phyloP scores from a whole-genome alignment of 2,329 filamentous ascomycete species.

The Neofusicoccum sp. region DNA sequence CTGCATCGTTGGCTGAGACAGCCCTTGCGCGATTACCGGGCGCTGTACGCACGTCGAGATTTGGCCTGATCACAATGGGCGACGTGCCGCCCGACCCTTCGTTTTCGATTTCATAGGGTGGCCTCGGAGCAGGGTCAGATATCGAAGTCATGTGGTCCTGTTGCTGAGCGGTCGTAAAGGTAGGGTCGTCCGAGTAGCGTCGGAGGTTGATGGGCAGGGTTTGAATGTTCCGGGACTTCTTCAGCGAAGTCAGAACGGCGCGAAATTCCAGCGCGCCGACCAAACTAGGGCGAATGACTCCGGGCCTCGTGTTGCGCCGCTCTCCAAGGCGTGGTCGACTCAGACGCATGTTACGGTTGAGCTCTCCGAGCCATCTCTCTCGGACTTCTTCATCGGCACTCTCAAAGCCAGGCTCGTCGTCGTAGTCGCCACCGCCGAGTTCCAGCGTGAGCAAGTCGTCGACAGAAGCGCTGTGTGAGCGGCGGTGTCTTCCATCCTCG shows the following conservation, averaged over 20 bases:
- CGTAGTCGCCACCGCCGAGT: slow-evolving; percentile 54
- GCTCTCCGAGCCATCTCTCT: slow-evolving; percentile 69
- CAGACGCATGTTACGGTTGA: slow-evolving; percentile 91
- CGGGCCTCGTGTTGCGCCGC: slow-evolving; percentile 69
- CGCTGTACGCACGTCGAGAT: slow-evolving; percentile 30
- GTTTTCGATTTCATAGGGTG: slow-evolving; percentile 34
- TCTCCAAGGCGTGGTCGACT: slow-evolving; percentile 62
- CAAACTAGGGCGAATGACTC: slow-evolving; percentile 83
- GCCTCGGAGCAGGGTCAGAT: slow-evolving; percentile 47
- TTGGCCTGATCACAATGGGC: slow-evolving; percentile 24
- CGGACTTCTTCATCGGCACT: slow-evolving; percentile 64
- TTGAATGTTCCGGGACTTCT: slow-evolving; percentile 75
- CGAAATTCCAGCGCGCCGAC: slow-evolving; percentile 92
- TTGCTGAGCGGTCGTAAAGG: slow-evolving; percentile 45
- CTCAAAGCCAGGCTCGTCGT: slow-evolving; percentile 58
- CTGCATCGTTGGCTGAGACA: slow-evolving; percentile 60
- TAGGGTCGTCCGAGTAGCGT: slow-evolving; percentile 65
- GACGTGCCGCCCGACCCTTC: slow-evolving; percentile 25
- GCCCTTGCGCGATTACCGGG: slow-evolving; percentile 46
- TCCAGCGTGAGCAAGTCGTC: slow-evolving; percentile 66
- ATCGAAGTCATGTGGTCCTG: slow-evolving; percentile 47
- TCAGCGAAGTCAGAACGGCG: slow-evolving; percentile 81
- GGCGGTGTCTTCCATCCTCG: slow-evolving; percentile 41
- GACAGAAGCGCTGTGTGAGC: slow-evolving; percentile 40
- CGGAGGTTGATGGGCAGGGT: slow-evolving; percentile 67